A percentile compares a stretch with the other conserved stretches of the same genome.
phyloP scores from a whole-genome alignment of 2,329 filamentous ascomycete genomes.

The Penicillium sp. region DNA sequence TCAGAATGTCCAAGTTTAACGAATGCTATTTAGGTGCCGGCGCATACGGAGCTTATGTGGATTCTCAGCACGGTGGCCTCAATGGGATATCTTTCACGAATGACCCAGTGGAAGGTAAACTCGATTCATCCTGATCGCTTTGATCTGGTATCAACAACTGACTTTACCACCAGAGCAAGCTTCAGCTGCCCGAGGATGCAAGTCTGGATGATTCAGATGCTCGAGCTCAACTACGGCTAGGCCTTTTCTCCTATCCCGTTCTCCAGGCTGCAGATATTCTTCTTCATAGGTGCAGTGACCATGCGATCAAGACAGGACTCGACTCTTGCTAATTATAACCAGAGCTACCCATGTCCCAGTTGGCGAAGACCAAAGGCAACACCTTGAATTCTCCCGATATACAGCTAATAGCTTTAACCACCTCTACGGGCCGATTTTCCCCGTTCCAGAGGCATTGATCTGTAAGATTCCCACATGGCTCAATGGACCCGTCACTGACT shows the following conservation, averaged over 20 bases:
- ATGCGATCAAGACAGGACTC: not conserved
- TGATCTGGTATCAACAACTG: not conserved
- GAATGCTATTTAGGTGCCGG: slow-evolving; percentile 53
- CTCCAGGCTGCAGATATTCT: slow-evolving; percentile 92
- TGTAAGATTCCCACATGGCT: slow-evolving; percentile 47
- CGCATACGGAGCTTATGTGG: slow-evolving; percentile 93
- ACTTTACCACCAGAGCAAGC: slow-evolving; percentile 57
- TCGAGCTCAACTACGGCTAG: slow-evolving; percentile 68
- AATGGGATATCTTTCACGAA: slow-evolving; percentile 89
- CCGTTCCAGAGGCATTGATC: slow-evolving; percentile 64
- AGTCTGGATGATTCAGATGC: slow-evolving; percentile 53
- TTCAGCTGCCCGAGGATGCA: slow-evolving; percentile 58
- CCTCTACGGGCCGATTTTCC: slow-evolving; percentile 59
- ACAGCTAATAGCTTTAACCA: slow-evolving; percentile 84
- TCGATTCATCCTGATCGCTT: not conserved
- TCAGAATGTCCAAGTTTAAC: not conserved
- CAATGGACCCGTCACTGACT: slow-evolving; percentile 4
- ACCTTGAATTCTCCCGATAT: slow-evolving; percentile 86
- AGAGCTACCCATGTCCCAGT: slow-evolving; percentile 92
- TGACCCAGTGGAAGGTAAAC: slow-evolving; percentile 96
- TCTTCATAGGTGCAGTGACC: slow-evolving; percentile 60
- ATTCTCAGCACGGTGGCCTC: slow-evolving; percentile 87
- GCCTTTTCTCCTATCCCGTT: slow-evolving; percentile 92
- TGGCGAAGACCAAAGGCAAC: slow-evolving; percentile 90
- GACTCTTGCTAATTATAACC: slow-evolving; percentile 14